These are phyloP conservation scores for Tilletia setariae DNA, from an alignment of 1,284 basidiomycete species.

Conservation along the genomic window DNA sequence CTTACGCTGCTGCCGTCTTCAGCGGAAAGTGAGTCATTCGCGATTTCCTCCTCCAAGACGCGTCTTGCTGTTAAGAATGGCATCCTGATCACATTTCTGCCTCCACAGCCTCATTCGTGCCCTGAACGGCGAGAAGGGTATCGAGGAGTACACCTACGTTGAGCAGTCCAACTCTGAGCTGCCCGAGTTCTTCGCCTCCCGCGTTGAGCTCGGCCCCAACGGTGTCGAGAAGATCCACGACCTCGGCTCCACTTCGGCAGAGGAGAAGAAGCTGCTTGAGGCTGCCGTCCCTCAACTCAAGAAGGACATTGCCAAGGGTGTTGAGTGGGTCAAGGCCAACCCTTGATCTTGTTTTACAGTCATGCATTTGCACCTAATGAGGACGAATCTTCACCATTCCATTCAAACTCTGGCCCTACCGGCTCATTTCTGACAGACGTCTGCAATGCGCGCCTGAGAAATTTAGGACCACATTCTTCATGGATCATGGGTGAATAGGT, in stretches of 20 bases:
- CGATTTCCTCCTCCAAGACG: constrained; percentile 53
- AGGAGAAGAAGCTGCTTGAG: constrained; percentile 54
- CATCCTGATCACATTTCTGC: too few species aligned
- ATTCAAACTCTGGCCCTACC: too few species aligned
- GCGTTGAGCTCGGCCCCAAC: constrained; percentile 47
- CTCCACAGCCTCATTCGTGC: constrained; percentile 66
- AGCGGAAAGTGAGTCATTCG: constrained; percentile 74
- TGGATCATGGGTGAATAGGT: too few species aligned
- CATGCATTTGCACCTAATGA: too few species aligned
- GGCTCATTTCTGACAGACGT: too few species aligned
- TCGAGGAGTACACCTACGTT: constrained; percentile 80
- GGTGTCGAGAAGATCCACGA: constrained; percentile 53
- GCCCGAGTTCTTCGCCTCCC: constrained; percentile 61
- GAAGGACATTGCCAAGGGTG: constrained; percentile 55
- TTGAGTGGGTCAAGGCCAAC: constrained; percentile 26
- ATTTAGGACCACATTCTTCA: too few species aligned
- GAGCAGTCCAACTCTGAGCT: constrained; percentile 63
- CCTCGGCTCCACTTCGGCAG: constrained; percentile 45
- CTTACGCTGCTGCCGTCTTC: constrained; percentile 63
- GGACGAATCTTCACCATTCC: too few species aligned
- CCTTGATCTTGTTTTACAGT: not conserved
- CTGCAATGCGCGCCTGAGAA: too few species aligned
- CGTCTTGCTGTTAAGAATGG: not conserved
- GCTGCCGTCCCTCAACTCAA: constrained; percentile 50
- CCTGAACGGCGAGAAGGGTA: constrained; percentile 80